These are phyloP conservation scores for Prunus fruticosa DNA, from an alignment of 306 rosid genomes.

Conservation along the genomic window DNA sequence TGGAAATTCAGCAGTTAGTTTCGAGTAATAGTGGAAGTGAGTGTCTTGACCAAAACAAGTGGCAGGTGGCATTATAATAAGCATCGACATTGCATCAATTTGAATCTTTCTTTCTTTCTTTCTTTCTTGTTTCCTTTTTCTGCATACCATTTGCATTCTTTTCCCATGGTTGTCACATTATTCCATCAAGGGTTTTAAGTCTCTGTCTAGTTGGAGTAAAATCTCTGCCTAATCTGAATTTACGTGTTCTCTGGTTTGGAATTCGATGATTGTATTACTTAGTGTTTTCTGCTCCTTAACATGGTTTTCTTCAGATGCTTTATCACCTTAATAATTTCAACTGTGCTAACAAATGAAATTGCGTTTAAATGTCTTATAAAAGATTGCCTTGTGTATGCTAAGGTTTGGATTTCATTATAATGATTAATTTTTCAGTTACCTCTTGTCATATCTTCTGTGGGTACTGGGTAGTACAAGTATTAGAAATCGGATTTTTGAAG, in stretches of 20 bases:
- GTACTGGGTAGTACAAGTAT: not conserved
- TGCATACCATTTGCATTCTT: not conserved
- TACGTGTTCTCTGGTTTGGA: not conserved
- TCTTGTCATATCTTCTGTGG: too few relatives aligned
- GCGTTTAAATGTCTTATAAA: not conserved
- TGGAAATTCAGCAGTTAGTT: not conserved
- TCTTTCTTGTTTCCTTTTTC: not conserved
- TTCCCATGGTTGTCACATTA: not conserved
- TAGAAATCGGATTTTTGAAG: not conserved
- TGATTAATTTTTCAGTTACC: too few relatives aligned
- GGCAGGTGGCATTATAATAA: not conserved
- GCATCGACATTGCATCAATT: not conserved
- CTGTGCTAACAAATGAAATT: not conserved
- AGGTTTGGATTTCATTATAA: not conserved
- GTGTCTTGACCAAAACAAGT: not conserved
- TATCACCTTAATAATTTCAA: not conserved
- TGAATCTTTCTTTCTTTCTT: not conserved
- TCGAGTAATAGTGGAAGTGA: not conserved
- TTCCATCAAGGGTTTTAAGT: not conserved
- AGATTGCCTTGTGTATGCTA: not conserved
- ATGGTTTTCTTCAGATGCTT: not conserved
- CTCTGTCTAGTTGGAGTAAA: not conserved
- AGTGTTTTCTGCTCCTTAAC: not conserved
- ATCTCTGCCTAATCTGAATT: not conserved
- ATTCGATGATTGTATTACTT: not conserved